Base-by-base conservation (phyloP, 2,329 filamentous ascomycete genomes). In the Emergomyces africanus region DNA sequence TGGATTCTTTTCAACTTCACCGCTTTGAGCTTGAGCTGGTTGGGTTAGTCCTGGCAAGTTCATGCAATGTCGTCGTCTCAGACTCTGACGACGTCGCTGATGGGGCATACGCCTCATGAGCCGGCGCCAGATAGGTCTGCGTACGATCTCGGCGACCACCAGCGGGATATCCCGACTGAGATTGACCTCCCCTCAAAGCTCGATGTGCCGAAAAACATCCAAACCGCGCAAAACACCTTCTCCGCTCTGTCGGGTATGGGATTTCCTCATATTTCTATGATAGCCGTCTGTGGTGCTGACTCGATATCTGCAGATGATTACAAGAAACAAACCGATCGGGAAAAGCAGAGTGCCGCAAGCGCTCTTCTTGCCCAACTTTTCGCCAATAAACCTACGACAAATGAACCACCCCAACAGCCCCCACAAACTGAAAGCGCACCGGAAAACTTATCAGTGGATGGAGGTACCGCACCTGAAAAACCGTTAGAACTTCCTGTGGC, bases 1-100 rank as follows among this genome's bases (percentile, higher is more conserved):
- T 48, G 33, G 33, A 62, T 62, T 62, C 57, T 62, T 59, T 62
- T 62, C 63, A 64, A 57, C 61, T 63, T 59, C 57, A 51, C 60
- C 57, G 57, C 57, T 54, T 54, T 59, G 35, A 53, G 48, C 41
- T 54, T 18, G 28, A 8, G 25, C 30, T n/a, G 56, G 48, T 30
- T 64, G 58, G 59, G 57, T 59, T 61, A 59, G 46, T 63, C 58
- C 59, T 60, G 64, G 63, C 66, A 66, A 61, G 65, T 68, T 69
- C 68, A 67, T 73, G 70, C 70, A 71, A 74, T 75, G 73, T 75
- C 73, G 70, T 72, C 70, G 66, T 75, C 73, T 69, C 73, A 74
- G 72, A 74, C 73, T 71, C 74, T 75, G 73, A 74, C 72, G 69
- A 73, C 74, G 72, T 73, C 74, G 71, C 71, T 73, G 67, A 69